A percentile compares a stretch with the other conserved stretches of the same genome.
These are phyloP conservation scores for Penicillium sp. DNA, from an alignment of 2,329 filamentous ascomycete species.

Conservation along the genomic window DNA sequence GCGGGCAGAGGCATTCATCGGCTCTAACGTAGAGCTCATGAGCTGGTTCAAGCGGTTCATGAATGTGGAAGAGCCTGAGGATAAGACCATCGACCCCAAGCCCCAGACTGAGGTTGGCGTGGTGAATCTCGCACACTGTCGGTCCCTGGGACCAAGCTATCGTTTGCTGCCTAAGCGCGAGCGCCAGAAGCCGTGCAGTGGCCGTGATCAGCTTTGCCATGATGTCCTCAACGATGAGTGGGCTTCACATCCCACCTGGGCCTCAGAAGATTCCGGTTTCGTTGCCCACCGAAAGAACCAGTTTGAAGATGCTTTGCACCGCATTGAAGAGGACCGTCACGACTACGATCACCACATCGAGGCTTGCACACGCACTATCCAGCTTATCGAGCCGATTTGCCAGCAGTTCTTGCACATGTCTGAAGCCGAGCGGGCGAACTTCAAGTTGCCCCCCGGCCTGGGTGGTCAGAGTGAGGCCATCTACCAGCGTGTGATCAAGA, in stretches of 20 bases:
- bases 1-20: slow-evolving; percentile 84
- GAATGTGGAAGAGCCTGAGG: slow-evolving; percentile 71
- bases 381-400: slow-evolving; percentile 91
- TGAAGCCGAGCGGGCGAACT: slow-evolving; percentile 72
- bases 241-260: slow-evolving; percentile 99
- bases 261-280: slow-evolving; percentile 96
- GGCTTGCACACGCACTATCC: slow-evolving; percentile 90
- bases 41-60: slow-evolving; percentile 86
- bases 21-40: slow-evolving; percentile 86
- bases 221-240: slow-evolving; percentile 95
- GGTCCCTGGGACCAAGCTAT: slow-evolving; percentile 95
- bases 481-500: slow-evolving; percentile 96
- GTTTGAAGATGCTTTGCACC: slow-evolving; percentile 90
- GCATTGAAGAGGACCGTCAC: slow-evolving; percentile 97
- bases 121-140: slow-evolving; percentile 93
- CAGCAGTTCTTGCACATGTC: slow-evolving; percentile 85
- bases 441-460: slow-evolving; percentile 80
- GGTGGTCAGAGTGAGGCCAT: slow-evolving; percentile 95
- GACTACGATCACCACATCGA: slow-evolving; percentile 99
- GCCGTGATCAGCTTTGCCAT: slow-evolving; percentile 91
- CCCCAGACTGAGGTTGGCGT: slow-evolving; percentile 75
- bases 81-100: slow-evolving; percentile 78
- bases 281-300: slow-evolving; percentile 97
- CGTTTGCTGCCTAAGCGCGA: slow-evolving; percentile 89
- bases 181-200: slow-evolving; percentile 87